Evolutionary conservation across 192 early-diverging fungal species (phyloP).

Genomic region (Chytriomyces sp.): DNA sequence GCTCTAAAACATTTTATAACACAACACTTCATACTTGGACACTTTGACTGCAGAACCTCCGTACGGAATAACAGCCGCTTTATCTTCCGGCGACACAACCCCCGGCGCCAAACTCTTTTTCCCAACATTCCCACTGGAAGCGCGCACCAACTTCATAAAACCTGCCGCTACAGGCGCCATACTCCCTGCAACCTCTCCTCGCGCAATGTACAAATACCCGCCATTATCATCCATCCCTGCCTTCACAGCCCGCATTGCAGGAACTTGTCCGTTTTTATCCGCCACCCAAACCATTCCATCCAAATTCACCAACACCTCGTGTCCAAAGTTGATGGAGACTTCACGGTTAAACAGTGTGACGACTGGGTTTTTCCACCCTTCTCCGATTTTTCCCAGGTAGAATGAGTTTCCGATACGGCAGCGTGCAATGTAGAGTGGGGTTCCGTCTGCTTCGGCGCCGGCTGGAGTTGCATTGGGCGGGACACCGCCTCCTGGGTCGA

Average conservation of each 20-base stretch:
- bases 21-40: neutral
- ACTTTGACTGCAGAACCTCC: neutral
- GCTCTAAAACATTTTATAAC: neutral
- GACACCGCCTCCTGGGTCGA: neutral
- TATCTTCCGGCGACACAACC: neutral
- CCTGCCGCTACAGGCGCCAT: neutral
- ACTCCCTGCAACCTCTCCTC: neutral
- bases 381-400: neutral
- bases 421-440: conserved; percentile 13
- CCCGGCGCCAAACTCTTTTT: neutral
- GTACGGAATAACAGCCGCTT: neutral
- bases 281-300: conserved; percentile 20
- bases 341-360: conserved; percentile 8
- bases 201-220: conserved; percentile 3
- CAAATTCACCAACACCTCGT: conserved; percentile 12
- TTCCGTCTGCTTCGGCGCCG: conserved; percentile 9
- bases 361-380: neutral
- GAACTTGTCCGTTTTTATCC: neutral
- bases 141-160: no score
- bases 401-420: conserved; percentile 3
- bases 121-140: no score
- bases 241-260: neutral
- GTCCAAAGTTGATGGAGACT: conserved; percentile 20
- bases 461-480: neutral
- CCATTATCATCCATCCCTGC: conserved; percentile 29